These are phyloP conservation scores for Ophiostoma himal-ulmi DNA, from an alignment of 2,329 filamentous ascomycete genomes.

Conservation along the genomic window DNA sequence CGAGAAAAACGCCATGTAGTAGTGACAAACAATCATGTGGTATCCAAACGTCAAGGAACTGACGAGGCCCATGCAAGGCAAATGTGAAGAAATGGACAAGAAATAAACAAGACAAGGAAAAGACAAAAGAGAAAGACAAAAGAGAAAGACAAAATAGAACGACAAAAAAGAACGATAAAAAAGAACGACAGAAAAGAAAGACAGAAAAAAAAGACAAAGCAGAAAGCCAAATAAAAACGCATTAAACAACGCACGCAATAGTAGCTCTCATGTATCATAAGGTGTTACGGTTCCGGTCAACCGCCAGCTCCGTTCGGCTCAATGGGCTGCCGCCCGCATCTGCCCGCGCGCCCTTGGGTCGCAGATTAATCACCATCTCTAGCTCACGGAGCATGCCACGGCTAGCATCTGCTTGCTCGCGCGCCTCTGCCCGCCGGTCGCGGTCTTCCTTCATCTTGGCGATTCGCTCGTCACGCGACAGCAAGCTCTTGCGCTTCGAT, in stretches of 20 bases:
- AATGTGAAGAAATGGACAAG: background rate
- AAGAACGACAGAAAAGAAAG: background rate
- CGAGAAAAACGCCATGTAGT: background rate
- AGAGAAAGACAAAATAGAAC: background rate
- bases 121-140: background rate
- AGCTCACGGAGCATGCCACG: constrained; percentile 89
- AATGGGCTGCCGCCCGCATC: background rate
- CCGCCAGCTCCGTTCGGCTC: background rate
- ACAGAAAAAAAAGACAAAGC: background rate
- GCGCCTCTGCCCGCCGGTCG: constrained; percentile 62
- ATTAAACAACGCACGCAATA: background rate
- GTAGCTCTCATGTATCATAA: constrained; percentile 14
- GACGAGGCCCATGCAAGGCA: background rate
- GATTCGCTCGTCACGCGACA: constrained; percentile 83
- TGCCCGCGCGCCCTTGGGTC: constrained; percentile 21
- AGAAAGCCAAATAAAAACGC: background rate
- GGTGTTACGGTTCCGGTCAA: constrained; percentile 17
- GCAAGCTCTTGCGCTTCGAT: constrained; percentile 55
- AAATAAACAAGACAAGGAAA: background rate
- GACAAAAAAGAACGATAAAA: no score
- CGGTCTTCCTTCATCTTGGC: constrained; percentile 83
- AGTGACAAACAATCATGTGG: background rate
- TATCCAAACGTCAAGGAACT: background rate
- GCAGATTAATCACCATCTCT: constrained; percentile 72
- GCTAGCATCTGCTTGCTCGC: constrained; percentile 72